Conservation (phyloP, 2,329 filamentous ascomycete species). For the Tolypocladium tundrense region DNA sequence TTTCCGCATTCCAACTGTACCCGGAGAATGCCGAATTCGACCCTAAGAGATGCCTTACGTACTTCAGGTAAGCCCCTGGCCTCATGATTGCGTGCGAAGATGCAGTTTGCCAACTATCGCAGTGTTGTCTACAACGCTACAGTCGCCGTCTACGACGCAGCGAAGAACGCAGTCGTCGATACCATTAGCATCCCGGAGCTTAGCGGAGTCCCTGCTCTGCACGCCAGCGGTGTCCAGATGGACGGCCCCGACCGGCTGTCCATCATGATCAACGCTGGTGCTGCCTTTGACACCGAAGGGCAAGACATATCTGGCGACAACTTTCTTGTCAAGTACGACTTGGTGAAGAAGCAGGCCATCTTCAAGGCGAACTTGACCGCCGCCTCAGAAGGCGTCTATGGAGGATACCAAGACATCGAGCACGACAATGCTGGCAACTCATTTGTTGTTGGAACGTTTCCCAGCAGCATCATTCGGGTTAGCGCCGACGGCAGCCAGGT, state of each 20-base stretch:
- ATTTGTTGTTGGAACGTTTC: conserved; percentile 26
- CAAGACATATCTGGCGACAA: conserved; percentile 24
- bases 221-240: conserved; percentile 22
- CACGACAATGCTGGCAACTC: conserved; percentile 23
- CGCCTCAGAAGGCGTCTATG: conserved; percentile 16
- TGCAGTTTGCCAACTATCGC: background rate
- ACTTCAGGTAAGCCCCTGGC: conserved; percentile 7
- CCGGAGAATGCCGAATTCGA: conserved; percentile 13
- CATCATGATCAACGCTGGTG: conserved; percentile 23
- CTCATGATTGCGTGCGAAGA: too few relatives aligned
- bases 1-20: conserved; percentile 8
- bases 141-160: background rate
- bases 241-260: conserved; percentile 21
- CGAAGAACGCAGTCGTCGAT: conserved; percentile 11
- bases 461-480: conserved; percentile 24
- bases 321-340: conserved; percentile 24
- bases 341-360: conserved; percentile 10
- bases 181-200: conserved; percentile 17
- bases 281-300: conserved; percentile 23
- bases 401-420: conserved; percentile 29
- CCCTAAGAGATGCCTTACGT: conserved; percentile 7
- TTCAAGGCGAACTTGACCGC: conserved; percentile 23
- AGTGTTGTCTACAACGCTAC: conserved; percentile 2
- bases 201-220: conserved; percentile 8
- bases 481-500: conserved; percentile 15